These are phyloP conservation scores for Huntiella bhutanensis DNA, from an alignment of 2,329 filamentous ascomycete species.

Conservation along the genomic window DNA sequence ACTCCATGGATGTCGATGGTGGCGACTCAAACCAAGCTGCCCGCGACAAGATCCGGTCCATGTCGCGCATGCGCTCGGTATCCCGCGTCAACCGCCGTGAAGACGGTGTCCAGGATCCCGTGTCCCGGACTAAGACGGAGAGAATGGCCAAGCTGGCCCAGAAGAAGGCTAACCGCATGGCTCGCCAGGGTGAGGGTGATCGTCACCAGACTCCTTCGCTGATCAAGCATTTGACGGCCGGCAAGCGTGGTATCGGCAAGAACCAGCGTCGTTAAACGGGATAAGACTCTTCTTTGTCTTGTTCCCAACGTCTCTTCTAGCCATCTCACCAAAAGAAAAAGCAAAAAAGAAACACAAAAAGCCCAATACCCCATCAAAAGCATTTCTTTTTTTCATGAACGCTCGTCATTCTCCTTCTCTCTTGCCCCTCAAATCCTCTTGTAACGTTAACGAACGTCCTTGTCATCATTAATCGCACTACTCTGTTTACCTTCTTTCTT, in stretches of 20 bases:
- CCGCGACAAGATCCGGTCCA: slow-evolving; percentile 46
- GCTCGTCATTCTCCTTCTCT: slow-evolving; percentile 3
- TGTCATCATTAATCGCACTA: not conserved
- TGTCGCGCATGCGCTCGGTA: slow-evolving; percentile 40
- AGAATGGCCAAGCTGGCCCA: slow-evolving; percentile 74
- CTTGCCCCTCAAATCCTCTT: not conserved
- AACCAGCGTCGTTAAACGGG: slow-evolving; percentile 45
- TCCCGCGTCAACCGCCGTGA: slow-evolving; percentile 43
- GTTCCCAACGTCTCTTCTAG: not conserved
- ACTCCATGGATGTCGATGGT: slow-evolving; percentile 57
- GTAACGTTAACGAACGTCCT: not conserved
- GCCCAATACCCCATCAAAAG: slow-evolving; percentile 4
- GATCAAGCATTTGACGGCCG: slow-evolving; percentile 80
- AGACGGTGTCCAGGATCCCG: slow-evolving; percentile 55
- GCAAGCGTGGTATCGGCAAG: slow-evolving; percentile 90
- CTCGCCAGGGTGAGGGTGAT: slow-evolving; percentile 90
- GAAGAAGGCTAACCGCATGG: slow-evolving; percentile 98
- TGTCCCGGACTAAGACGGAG: slow-evolving; percentile 58
- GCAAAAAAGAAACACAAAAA: slow-evolving; percentile 11
- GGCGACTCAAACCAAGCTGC: slow-evolving; percentile 19
- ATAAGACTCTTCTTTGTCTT: not conserved
- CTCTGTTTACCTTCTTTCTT: not conserved
- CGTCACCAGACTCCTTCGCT: slow-evolving; percentile 66
- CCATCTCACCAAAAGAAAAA: slow-evolving; percentile 5
- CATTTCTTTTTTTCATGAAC: slow-evolving; percentile 5